Conservation (phyloP, 2,329 filamentous ascomycete species). For the Aspergillus calidoustus region DNA sequence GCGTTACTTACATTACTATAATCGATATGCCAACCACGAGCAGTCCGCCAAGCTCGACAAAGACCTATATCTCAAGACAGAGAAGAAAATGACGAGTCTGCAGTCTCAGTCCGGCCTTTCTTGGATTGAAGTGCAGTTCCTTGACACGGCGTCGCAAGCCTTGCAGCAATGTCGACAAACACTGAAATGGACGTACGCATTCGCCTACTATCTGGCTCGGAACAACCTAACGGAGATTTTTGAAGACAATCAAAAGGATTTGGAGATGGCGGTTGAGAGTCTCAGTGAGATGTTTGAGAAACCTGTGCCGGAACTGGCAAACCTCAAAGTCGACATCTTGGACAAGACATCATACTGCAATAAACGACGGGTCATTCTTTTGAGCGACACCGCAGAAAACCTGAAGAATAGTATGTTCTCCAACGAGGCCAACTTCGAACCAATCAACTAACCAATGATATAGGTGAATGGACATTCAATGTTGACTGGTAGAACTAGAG, state of each 20-base stretch:
- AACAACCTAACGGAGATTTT: constrained; percentile 98
- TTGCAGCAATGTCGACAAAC: constrained; percentile 97
- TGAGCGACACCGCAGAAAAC: constrained; percentile 92
- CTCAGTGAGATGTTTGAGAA: constrained; percentile 99
- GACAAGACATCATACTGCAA: constrained; percentile 98
- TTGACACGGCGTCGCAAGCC: constrained; percentile 89
- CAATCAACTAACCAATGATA: not conserved
- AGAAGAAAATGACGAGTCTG: constrained; percentile 98
- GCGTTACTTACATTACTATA: constrained; percentile 98
- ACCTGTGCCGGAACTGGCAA: constrained; percentile 81
- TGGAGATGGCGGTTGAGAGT: constrained; percentile 96
- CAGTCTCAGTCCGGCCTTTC: constrained; percentile 94
- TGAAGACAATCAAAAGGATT: constrained; percentile 96
- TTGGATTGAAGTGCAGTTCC: constrained; percentile 98
- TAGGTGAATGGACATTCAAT: constrained; percentile 54
- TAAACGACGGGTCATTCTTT: constrained; percentile 83
- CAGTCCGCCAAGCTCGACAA: constrained; percentile 96
- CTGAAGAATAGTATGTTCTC: constrained; percentile 74
- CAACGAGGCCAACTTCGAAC: not conserved
- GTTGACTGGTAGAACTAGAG: constrained; percentile 43
- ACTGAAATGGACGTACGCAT: constrained; percentile 98
- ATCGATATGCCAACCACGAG: constrained; percentile 98
- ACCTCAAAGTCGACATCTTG: constrained; percentile 95
- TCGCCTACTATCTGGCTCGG: constrained; percentile 93
- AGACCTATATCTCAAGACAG: constrained; percentile 93